These are phyloP conservation scores for Agarophyton chilense DNA, from an alignment of 23 red algal species.

Conservation along the genomic window DNA sequence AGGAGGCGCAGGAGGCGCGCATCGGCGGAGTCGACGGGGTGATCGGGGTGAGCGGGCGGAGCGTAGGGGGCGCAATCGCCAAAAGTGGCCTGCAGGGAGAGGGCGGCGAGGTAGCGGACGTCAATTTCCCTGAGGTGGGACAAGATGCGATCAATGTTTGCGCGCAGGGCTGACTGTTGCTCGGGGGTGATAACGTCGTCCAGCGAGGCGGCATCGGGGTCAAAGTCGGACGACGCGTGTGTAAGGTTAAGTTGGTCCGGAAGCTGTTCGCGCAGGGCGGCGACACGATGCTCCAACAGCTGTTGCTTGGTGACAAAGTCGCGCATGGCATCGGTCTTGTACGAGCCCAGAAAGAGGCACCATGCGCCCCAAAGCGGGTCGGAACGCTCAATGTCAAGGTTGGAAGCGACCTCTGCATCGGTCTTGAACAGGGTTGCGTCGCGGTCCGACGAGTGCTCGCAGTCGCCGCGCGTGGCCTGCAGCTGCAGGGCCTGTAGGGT, in stretches of 20 bases:
- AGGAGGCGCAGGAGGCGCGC: conserved; percentile 12
- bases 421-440: conserved; percentile 70
- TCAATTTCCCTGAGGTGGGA: conserved; percentile 58
- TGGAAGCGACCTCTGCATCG: conserved; percentile 73
- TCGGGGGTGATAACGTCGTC: conserved; percentile 62
- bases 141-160: conserved; percentile 36
- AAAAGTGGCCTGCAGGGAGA: conserved; percentile 70
- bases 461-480: conserved; percentile 79
- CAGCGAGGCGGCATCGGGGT: too few species aligned
- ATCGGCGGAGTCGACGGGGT: not conserved
- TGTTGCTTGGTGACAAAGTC: conserved; percentile 71
- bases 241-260: not conserved
- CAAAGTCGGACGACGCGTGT: too few species aligned
- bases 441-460: conserved; percentile 51
- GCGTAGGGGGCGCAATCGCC: conserved; percentile 70
- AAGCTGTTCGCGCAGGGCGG: conserved; percentile 2
- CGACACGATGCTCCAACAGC: conserved; percentile 50
- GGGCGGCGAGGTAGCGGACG: conserved; percentile 59
- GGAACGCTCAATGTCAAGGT: conserved; percentile 61
- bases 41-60: too few species aligned
- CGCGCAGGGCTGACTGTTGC: conserved; percentile 29
- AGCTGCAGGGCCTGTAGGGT: conserved; percentile 66
- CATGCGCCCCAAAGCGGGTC: conserved; percentile 77
- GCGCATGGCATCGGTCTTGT: conserved; percentile 82
- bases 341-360: conserved; percentile 76